Evolutionary conservation across 768 basidiomycete species (phyloP).

Genomic region (Rhizopogon salebrosus): DNA sequence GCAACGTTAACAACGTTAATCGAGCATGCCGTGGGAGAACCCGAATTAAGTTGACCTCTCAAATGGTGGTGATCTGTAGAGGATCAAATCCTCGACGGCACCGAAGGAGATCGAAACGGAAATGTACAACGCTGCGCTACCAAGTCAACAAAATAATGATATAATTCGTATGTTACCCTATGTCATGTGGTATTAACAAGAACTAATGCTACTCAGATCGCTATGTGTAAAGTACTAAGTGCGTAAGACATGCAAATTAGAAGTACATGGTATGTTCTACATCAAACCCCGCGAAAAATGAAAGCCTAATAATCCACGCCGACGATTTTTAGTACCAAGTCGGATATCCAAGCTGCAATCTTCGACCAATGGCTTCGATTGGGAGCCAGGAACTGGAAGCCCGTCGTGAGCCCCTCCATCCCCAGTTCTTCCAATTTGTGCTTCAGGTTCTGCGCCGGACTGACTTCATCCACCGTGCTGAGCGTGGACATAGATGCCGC

Average conservation of each 20-base stretch:
- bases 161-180: background rate
- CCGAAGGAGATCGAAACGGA: background rate
- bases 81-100: too few relatives aligned
- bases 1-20: background rate
- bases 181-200: background rate
- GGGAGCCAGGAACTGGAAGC: conserved; percentile 63
- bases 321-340: conserved; percentile 49
- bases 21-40: background rate
- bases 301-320: conserved; percentile 25
- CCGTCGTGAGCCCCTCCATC: conserved; percentile 73
- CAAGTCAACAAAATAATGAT: background rate
- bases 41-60: too few relatives aligned
- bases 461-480: conserved; percentile 54
- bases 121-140: background rate
- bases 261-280: conserved; percentile 14
- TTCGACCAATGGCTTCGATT: conserved; percentile 50
- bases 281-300: conserved; percentile 6
- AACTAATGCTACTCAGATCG: background rate
- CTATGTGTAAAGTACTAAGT: conserved; percentile 9
- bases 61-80: background rate
- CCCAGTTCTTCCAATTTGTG: conserved; percentile 59
- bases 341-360: conserved; percentile 74
- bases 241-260: conserved; percentile 5
- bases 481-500: conserved; percentile 60
- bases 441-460: conserved; percentile 37